phyloP scores from a whole-genome alignment of 306 rosid species.

The Alnus glutinosa region DNA sequence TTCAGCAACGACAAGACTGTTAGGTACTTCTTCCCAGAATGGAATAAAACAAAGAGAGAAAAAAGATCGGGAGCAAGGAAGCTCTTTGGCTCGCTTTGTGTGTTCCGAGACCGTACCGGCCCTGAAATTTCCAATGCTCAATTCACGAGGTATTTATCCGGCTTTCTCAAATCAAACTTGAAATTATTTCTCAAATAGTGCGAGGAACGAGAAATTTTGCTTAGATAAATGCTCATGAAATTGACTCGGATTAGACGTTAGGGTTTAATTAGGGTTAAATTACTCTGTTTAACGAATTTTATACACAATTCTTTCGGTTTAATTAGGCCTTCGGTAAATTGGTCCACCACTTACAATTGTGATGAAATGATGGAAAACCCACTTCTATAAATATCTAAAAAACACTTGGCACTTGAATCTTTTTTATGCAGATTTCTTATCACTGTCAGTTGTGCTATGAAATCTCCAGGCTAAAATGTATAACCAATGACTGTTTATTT shows the following conservation, averaged over 20 bases:
- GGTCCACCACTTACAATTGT: no score
- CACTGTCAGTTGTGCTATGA: background rate
- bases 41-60: background rate
- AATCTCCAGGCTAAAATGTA: background rate
- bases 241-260: background rate
- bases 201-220: background rate
- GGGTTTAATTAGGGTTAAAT: background rate
- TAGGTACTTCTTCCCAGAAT: background rate
- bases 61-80: background rate
- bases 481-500: background rate
- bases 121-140: background rate
- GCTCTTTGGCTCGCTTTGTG: background rate
- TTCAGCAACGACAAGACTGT: background rate
- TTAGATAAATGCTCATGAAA: background rate
- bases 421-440: background rate
- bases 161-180: background rate
- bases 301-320: background rate
- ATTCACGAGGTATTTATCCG: background rate
- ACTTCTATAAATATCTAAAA: background rate
- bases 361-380: background rate
- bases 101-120: background rate
- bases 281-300: background rate
- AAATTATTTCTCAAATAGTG: background rate
- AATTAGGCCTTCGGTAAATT: background rate
- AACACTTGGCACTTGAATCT: background rate